Base-by-base conservation (phyloP, 2,329 filamentous ascomycete species). In the Rosellinia necatrix region DNA sequence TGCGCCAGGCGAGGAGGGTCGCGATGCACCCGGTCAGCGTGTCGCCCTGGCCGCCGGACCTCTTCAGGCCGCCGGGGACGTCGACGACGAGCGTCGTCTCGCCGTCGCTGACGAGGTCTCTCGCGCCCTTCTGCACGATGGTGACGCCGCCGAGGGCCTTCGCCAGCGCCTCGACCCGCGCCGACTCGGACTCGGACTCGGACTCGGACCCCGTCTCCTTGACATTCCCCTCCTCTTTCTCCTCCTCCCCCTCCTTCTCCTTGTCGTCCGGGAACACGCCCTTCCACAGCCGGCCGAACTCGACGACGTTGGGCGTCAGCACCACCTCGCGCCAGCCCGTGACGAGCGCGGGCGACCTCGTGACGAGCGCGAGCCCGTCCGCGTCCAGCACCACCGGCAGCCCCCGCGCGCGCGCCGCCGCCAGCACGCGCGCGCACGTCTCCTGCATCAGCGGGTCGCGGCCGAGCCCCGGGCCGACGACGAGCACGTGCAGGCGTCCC, bases 21-120 rank as follows among this genome's bases (percentile, higher is more conserved):
- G 90, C 94, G 62, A 99, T 77, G 29, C 87, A 87, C 1, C 94
- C 94, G 0, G 94, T 97, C 63, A 99, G 77, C 3, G 94, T 97
- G 75, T 99, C 94, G 1, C 94, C 94, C 75, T 99, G 94, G 0
- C 94, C 94, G 43, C 93, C 94, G 55, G 90, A 93, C 62, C 94
- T 81, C 83, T 99, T 99, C 72, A 86, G 75, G 1, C 93, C 93
- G 7, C 94, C 94, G 67, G 85, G 76, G 2, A 92, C 75, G 64
- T 96, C 92, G 22, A 88, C 89, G 0, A 89, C 77, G 22, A 92
- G 75, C n/a, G 90, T 96, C 50, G 80, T 80, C 55, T 82, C 78
- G 10, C 92, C 91, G 66, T 96, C 90, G 2, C 88, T 91, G 58
- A 99, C 90, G 62, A 88, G 85, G 74, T 99, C 94, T 59, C 84